Base-by-base conservation (phyloP, 2,329 filamentous ascomycete species). In the Stagonosporopsis tanaceti region DNA sequence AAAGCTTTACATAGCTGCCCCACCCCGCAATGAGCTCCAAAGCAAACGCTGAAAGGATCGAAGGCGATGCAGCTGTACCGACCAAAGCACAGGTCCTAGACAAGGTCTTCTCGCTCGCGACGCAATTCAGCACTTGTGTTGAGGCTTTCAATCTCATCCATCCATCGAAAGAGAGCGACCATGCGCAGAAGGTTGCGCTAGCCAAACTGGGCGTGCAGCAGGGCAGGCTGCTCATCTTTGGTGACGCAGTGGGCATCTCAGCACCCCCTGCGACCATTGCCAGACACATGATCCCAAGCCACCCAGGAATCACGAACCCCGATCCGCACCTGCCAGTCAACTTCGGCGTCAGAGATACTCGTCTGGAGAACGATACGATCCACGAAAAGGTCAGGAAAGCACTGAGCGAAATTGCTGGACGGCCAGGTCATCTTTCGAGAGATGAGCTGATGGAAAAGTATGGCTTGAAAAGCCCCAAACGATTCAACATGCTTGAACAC, bases 131-230 rank as follows among this genome's bases (percentile, higher is more conserved):
- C 65, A 77, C 76, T 42, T 81, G 79, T 57, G 79, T 81, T 40
- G 80, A 81, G 63, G 78, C 77, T 24, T 81, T 81, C 68, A 78
- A 78, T 35, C 71, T 79, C 25, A 78, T 82, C 53, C 76, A 80
- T 53, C 76, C 78, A 0, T 68, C 71, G 45, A 77, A 78, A 45
- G 73, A 78, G 56, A 77, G 76, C 63, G 74, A 79, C 38, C 76
- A 74, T 56, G 69, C 72, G 14, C 79, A 82, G 60, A 78, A 79
- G 59, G 72, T 80, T 22, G 72, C 78, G 22, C 72, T 81, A 27
- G 71, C 76, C 3, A 75, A 77, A 50, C 68, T 82, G 6, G 80
- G 80, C 50, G 73, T 82, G 24, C 77, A 81, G 62, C 80, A 82
- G 64, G 78, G 78, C 35, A 73, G 80, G 25, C 72, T 82, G 42